Conservation (phyloP, 2,329 filamentous ascomycete genomes). For the Xylogone sp. region DNA sequence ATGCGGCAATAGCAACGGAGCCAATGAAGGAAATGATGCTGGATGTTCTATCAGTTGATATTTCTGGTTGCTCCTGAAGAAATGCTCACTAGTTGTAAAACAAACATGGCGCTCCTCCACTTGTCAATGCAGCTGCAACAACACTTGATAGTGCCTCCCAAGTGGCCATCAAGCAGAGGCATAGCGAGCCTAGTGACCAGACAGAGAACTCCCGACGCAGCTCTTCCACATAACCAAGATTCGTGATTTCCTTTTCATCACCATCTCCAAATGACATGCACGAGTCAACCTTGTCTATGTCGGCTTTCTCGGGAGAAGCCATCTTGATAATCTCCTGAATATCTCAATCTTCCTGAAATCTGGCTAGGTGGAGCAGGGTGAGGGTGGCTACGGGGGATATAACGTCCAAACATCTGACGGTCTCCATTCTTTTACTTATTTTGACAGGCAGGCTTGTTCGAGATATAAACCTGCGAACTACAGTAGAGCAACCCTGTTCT, state of each 20-base stretch:
- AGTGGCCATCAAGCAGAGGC: constrained; percentile 46
- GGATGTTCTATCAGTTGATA: not conserved
- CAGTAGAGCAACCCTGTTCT: not conserved
- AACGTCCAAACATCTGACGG: not conserved
- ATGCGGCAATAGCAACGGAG: constrained; percentile 34
- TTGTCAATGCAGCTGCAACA: constrained; percentile 38
- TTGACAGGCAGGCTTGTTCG: not conserved
- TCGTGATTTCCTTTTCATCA: not conserved
- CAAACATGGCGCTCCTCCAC: constrained; percentile 41
- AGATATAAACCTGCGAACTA: not conserved
- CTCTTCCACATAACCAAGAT: constrained; percentile 17
- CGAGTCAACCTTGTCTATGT: not conserved
- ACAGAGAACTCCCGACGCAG: constrained; percentile 33
- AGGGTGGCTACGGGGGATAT: not conserved
- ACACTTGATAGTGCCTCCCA: constrained; percentile 47
- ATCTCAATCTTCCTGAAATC: not conserved
- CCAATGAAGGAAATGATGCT: constrained; percentile 39
- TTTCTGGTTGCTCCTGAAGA: not conserved
- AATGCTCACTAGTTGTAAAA: constrained; percentile 39
- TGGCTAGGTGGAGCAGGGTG: not conserved
- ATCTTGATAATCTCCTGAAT: not conserved
- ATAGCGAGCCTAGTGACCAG: constrained; percentile 39
- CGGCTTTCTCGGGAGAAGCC: not conserved
- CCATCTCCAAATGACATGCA: not conserved
- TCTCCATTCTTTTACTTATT: not conserved